Base-by-base conservation (phyloP, 176 grass and related monocot species). In the Oryza officinalis region DNA sequence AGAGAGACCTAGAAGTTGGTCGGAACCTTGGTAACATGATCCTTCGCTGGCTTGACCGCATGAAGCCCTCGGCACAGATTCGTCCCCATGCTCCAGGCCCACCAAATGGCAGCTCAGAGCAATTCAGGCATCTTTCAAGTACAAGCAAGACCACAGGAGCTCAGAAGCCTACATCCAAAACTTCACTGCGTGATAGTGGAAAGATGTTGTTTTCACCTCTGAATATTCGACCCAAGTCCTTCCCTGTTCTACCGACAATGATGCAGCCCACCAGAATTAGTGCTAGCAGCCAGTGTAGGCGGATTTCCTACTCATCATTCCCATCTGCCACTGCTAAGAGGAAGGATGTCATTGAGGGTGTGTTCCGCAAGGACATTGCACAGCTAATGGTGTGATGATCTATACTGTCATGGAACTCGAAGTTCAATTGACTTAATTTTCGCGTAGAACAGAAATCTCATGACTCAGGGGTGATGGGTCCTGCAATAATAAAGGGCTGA, bases 61-160 rank as follows among this genome's bases (percentile, higher is more conserved):
- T 98, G 91, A 98, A 98, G 81, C 96, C 96, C 46, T 96, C 96
- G 0, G 96, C 96, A 44, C 87, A 96, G 89, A 98, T 98, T 81
- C 89, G 96, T 0, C 89, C 91, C 57, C 89, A 80, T 72, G 41
- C 82, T 82, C 73, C 78, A 69, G 73, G 33, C 12, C 67, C 30
- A 32, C 17, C 74, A 54, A 65, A 83, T 46, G 80, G 46, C 65
- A 78, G 27, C 65, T 69, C 65, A 0, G 81, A 87, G 47, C 72
- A 67, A 4, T 80, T 69, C 72, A 89, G 77, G 63, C 63, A 82
- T 80, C 60, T 79, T 22, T 40, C 79, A 1, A 84, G 47, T 74
- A 75, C 77, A 59, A 87, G 59, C 60, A 91, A 76, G 59, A 66
- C 67, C 67, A 47, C 50, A 12, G 89, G 86, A 78, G 72, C 50